Evolutionary conservation across 495 filamentous ascomycete genomes (phyloP), one percentile per base, ranked within the genome.

Genomic region (Aspergillus steynii): DNA sequence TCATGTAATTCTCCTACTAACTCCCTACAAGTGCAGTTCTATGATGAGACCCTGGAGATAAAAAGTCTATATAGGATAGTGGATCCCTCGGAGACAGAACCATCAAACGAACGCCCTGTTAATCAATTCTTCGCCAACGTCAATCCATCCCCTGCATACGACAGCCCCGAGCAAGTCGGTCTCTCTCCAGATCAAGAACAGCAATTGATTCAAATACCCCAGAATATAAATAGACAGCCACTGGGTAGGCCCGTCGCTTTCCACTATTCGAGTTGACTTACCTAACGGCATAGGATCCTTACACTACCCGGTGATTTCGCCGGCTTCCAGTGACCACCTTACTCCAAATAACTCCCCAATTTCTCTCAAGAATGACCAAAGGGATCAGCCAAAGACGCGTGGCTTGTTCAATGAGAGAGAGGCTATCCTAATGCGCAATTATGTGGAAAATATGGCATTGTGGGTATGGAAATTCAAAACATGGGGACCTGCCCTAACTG

Each of bases 391-490:
- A 12, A 25, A 28, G 29, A 31, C 42, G 51, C 25, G 14, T 46
- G 0, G 7, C 15, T 46, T 49, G 5, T 62, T 69, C 14, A 71
- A 59, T 20, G 60, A 64, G 29, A 52, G 68, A 37, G 68, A 73
- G 51, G 66, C 71, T 14, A 58, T 63, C 4, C 29, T 73, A 29
- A 61, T 73, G 50, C 60, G 71, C 4, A 73, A 73, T 32, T 73
- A 65, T 52, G 65, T 73, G 20, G 71, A 73, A 42, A 73, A 71
- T 34, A 73, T 73, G 71, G 71, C 71, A 3, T 51, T 73, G 26
- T 73, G 71, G 71, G 71, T 73, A 46, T 15, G 71, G 55, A 9
- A n/a, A 26, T 29, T 34, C 10, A 31, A 32, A 4, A 12, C 7
- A 5, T 1, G 7, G 20, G 20, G 20, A 5, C 37, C 37, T 42